These are phyloP conservation scores for Candolleomyces aberdarensis DNA, from an alignment of 768 basidiomycete species.

Conservation along the genomic window DNA sequence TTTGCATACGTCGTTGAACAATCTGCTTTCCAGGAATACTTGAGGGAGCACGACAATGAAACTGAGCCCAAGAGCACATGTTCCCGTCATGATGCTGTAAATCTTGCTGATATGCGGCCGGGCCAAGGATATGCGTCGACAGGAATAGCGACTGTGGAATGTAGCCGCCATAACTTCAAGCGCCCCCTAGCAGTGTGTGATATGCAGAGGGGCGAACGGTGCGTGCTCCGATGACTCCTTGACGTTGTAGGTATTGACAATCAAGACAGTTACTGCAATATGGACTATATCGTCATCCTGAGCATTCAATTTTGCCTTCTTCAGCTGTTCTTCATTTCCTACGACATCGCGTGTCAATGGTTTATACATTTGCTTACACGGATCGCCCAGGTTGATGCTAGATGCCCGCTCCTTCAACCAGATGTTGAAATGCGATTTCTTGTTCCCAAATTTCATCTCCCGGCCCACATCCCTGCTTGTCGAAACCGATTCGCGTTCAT, in stretches of 20 bases:
- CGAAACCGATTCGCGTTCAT: constrained; percentile 22
- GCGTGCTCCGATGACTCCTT: constrained; percentile 2
- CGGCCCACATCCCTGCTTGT: constrained; percentile 21
- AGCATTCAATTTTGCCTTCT: background rate
- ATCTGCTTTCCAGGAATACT: constrained; percentile 12
- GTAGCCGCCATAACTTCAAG: constrained; percentile 28
- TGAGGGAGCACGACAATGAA: constrained; percentile 11
- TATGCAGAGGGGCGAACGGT: constrained; percentile 32
- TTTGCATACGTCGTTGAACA: constrained; percentile 26
- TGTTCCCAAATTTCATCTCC: constrained; percentile 26
- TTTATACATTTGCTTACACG: constrained; percentile 6
- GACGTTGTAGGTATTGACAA: background rate
- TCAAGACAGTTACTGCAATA: constrained; percentile 23
- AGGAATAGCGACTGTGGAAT: constrained; percentile 27
- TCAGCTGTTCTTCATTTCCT: constrained; percentile 18
- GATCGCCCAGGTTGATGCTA: background rate
- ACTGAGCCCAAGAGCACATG: constrained; percentile 21
- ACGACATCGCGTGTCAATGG: constrained; percentile 30
- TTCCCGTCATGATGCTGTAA: constrained; percentile 12
- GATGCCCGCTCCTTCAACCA: background rate
- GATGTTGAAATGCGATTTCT: background rate
- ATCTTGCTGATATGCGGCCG: constrained; percentile 15
- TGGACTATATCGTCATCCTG: constrained; percentile 22
- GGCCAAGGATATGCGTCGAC: constrained; percentile 20
- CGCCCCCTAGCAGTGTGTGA: constrained; percentile 25